Evolutionary conservation across 2,329 filamentous ascomycete genomes (phyloP).

Genomic region (Diaporthe caulivora): DNA sequence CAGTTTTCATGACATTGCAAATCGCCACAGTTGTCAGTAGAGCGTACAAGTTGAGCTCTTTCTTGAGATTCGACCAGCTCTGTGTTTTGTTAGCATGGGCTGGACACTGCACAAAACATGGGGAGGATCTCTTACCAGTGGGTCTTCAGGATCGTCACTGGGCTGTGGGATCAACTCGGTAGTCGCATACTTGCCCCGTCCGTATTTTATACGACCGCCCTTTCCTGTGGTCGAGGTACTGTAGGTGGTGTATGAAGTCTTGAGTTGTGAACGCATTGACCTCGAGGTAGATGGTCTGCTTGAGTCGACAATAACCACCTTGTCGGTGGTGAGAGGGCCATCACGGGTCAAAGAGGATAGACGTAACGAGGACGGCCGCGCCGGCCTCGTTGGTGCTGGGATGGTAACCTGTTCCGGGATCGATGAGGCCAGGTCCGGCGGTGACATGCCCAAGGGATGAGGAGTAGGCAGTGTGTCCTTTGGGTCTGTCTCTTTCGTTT

Average conservation of each 20-base stretch:
- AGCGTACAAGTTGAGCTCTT: constrained; percentile 62
- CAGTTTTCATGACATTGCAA: constrained; percentile 66
- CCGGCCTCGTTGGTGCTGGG: constrained; percentile 10
- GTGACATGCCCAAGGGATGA: constrained; percentile 33
- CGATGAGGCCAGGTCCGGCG: constrained; percentile 7
- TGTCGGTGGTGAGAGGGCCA: constrained; percentile 19
- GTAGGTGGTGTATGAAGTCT: constrained; percentile 40
- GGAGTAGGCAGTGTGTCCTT: not conserved
- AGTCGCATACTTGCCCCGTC: constrained; percentile 55
- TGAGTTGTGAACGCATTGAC: constrained; percentile 35
- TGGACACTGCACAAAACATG: not conserved
- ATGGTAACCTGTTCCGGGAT: not conserved
- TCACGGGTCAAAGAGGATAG: constrained; percentile 29
- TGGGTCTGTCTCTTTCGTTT: not conserved
- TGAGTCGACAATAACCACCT: constrained; percentile 43
- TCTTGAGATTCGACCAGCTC: constrained; percentile 70
- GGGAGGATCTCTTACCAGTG: constrained; percentile 57
- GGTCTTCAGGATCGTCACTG: constrained; percentile 66
- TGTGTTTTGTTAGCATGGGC: constrained; percentile 44
- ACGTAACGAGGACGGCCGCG: constrained; percentile 29
- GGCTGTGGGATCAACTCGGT: constrained; percentile 67
- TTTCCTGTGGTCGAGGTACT: constrained; percentile 48
- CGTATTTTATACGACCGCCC: constrained; percentile 60
- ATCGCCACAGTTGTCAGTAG: constrained; percentile 61
- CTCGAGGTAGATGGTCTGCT: constrained; percentile 43